Percentiles rank a stretch among this genome's conserved stretches.
These are phyloP conservation scores for Verticillium tricorpus DNA, from an alignment of 2,329 filamentous ascomycete genomes.

Conservation along the genomic window DNA sequence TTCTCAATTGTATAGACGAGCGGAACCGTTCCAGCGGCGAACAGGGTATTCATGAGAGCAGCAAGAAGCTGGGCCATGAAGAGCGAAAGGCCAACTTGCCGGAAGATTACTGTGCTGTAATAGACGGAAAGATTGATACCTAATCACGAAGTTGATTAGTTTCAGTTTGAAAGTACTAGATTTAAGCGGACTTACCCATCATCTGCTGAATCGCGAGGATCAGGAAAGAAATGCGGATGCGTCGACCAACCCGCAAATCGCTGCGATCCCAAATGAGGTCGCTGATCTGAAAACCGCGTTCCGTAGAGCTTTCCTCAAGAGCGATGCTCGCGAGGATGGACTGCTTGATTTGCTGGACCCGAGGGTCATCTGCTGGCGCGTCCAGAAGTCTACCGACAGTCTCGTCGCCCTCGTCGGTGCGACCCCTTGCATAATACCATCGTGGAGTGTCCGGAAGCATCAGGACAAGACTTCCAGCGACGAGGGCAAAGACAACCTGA, in stretches of 20 bases:
- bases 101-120: conserved; percentile 5
- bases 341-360: conserved; percentile 4
- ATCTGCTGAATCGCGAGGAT: conserved; percentile 4
- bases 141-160: not conserved
- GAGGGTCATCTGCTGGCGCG: conserved; percentile 1
- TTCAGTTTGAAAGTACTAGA: not conserved
- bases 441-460: conserved; percentile 9
- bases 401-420: conserved; percentile 6
- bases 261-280: conserved; percentile 4
- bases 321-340: conserved; percentile 8
- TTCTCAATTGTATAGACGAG: conserved; percentile 6
- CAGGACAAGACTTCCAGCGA: conserved; percentile 6
- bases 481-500: conserved; percentile 7
- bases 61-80: conserved; percentile 8
- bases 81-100: conserved; percentile 1
- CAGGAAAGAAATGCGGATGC: conserved; percentile 4
- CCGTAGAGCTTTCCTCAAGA: conserved; percentile 4
- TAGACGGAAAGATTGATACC: conserved; percentile 6
- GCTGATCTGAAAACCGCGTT: conserved; percentile 4
- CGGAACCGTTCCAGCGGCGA: conserved; percentile 7
- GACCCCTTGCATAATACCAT: conserved; percentile 10
- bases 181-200: not conserved
- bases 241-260: conserved; percentile 1
- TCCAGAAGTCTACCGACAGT: conserved; percentile 4
- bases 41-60: conserved; percentile 10